Evolutionary conservation across 2,329 filamentous ascomycete genomes (phyloP).

Genomic region (Zymoseptoria ardabiliae): DNA sequence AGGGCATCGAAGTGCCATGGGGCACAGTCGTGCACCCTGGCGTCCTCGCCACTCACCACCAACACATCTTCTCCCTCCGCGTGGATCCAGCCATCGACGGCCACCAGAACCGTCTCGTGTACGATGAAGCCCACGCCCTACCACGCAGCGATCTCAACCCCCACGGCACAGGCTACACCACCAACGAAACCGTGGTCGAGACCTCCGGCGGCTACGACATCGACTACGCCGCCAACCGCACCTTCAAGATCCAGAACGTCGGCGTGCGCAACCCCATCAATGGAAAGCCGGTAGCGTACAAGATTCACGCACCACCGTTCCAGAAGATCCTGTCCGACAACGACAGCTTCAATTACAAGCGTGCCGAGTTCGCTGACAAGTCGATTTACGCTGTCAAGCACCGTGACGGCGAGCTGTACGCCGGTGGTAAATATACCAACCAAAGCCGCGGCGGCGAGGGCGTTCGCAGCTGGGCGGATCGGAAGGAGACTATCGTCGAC

Average conservation of each 20-base stretch:
- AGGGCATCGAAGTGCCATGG: constrained; percentile 56
- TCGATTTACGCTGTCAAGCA: constrained; percentile 53
- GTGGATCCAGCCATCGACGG: constrained; percentile 44
- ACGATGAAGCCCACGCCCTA: constrained; percentile 53
- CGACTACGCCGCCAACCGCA: constrained; percentile 38
- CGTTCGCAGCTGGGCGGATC: constrained; percentile 43
- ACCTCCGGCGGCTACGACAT: constrained; percentile 46
- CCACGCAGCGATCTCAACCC: constrained; percentile 50
- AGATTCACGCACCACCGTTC: constrained; percentile 43
- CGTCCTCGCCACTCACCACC: constrained; percentile 62
- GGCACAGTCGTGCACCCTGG: constrained; percentile 63
- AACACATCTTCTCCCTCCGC: constrained; percentile 62
- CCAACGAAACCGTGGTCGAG: constrained; percentile 41
- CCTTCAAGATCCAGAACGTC: constrained; percentile 45
- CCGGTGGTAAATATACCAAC: constrained; percentile 47
- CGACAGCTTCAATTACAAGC: constrained; percentile 49
- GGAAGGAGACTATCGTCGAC: constrained; percentile 49
- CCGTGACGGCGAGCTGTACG: constrained; percentile 52
- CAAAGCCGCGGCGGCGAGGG: constrained; percentile 49
- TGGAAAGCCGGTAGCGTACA: constrained; percentile 43
- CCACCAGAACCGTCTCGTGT: constrained; percentile 38
- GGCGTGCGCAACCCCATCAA: constrained; percentile 41
- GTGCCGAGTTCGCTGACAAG: constrained; percentile 52
- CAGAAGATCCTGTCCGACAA: constrained; percentile 47
- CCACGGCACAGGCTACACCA: constrained; percentile 45